Evolutionary conservation across 1,284 basidiomycete genomes (phyloP).

Genomic region (Uromyces viciae-fabae): DNA sequence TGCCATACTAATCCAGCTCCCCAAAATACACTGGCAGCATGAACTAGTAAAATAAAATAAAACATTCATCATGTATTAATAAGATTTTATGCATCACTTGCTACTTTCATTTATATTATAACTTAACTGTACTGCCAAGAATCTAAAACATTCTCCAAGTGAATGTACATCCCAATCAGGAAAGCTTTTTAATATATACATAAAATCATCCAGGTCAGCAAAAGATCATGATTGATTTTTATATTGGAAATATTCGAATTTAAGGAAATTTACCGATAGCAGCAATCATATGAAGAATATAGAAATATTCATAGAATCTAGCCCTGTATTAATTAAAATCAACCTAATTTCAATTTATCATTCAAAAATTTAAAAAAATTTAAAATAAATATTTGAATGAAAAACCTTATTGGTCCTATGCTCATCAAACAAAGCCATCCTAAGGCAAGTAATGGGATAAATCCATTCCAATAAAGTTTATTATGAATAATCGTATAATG

Average conservation of each 20-base stretch:
- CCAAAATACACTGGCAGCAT: slow-evolving; percentile 37
- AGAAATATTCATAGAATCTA: slow-evolving; percentile 41
- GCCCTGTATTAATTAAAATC: background rate
- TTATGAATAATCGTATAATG: slow-evolving; percentile 10
- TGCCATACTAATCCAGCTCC: slow-evolving; percentile 23
- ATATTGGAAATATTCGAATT: no score
- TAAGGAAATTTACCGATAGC: slow-evolving; percentile 18
- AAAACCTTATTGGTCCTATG: slow-evolving; percentile 32
- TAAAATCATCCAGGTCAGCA: no score
- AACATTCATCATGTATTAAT: background rate
- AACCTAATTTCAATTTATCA: background rate
- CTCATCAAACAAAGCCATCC: slow-evolving; percentile 44
- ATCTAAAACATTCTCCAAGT: slow-evolving; percentile 11
- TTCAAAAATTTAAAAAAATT: background rate
- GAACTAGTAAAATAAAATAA: background rate
- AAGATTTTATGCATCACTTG: no score
- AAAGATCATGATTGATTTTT: no score
- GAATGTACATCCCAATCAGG: slow-evolving; percentile 22
- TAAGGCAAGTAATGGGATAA: slow-evolving; percentile 25
- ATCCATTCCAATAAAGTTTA: slow-evolving; percentile 36
- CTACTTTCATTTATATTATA: no score
- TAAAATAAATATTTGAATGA: background rate
- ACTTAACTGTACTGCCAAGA: slow-evolving; percentile 29
- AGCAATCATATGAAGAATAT: slow-evolving; percentile 33
- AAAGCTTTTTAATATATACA: slow-evolving; percentile 7